Conservation (phyloP, 2,329 filamentous ascomycete species). For the Parastagonospora nodorum region DNA sequence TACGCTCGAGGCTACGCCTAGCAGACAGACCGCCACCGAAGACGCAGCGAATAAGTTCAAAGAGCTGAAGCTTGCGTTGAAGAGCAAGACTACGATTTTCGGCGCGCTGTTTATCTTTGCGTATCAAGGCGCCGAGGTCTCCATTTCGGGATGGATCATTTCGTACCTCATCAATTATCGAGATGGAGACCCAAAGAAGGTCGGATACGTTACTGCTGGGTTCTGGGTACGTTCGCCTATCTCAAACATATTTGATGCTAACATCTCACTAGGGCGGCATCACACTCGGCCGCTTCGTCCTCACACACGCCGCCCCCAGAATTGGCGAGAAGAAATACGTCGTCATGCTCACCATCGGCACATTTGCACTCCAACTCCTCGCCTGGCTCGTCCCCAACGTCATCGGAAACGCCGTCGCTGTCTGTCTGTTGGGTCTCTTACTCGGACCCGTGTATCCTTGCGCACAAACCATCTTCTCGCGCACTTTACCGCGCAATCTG, state of each 20-base stretch:
- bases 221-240: constrained; percentile 68
- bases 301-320: constrained; percentile 68
- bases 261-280: constrained; percentile 66
- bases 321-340: constrained; percentile 75
- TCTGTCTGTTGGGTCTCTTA: constrained; percentile 69
- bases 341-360: constrained; percentile 64
- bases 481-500: constrained; percentile 62
- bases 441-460: constrained; percentile 82
- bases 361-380: constrained; percentile 72
- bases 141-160: constrained; percentile 84
- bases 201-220: constrained; percentile 79
- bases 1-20: constrained; percentile 51
- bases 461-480: constrained; percentile 66
- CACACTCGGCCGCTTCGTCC: constrained; percentile 73
- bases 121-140: constrained; percentile 85
- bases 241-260: no score
- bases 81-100: constrained; percentile 67
- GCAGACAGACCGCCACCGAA: constrained; percentile 41
- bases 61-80: constrained; percentile 57
- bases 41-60: constrained; percentile 53
- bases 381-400: constrained; percentile 80
- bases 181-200: constrained; percentile 68
- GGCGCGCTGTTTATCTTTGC: constrained; percentile 83
- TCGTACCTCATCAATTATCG: constrained; percentile 79
- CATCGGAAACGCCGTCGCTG: constrained; percentile 56